These are phyloP conservation scores for Termitomyces sp. DNA, from an alignment of 768 basidiomycete genomes.

Conservation along the genomic window DNA sequence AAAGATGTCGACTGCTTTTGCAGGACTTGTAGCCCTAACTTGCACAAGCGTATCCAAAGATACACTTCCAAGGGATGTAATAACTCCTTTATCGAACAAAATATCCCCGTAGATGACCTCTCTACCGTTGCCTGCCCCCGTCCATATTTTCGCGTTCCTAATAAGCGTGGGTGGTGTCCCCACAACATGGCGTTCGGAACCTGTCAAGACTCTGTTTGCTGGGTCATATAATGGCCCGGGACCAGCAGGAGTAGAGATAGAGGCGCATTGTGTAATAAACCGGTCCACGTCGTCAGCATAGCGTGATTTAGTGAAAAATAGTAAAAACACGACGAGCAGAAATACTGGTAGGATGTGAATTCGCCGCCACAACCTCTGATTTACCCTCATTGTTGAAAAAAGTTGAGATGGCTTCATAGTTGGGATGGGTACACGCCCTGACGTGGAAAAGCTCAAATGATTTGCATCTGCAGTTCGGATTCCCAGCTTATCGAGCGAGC, in stretches of 20 bases:
- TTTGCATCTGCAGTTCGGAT: neutral
- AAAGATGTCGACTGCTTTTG: slow-evolving; percentile 27
- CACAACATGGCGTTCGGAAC: slow-evolving; percentile 48
- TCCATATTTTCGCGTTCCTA: slow-evolving; percentile 75
- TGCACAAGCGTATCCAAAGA: slow-evolving; percentile 17
- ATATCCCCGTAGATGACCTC: slow-evolving; percentile 57
- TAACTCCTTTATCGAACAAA: slow-evolving; percentile 57
- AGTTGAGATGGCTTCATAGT: slow-evolving; percentile 6
- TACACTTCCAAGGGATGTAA: slow-evolving; percentile 46
- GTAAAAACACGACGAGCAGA: neutral
- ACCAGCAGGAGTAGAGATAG: slow-evolving; percentile 9
- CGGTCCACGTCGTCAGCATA: neutral
- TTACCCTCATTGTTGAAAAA: neutral
- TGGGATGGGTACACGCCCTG: neutral
- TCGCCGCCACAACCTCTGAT: neutral
- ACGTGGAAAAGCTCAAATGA: neutral
- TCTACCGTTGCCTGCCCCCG: slow-evolving; percentile 51
- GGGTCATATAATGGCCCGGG: slow-evolving; percentile 4
- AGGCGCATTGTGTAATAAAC: slow-evolving; percentile 3
- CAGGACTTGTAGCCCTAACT: slow-evolving; percentile 4
- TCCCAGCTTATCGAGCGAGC: too few relatives aligned
- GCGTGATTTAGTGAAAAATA: neutral
- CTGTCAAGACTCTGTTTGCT: slow-evolving; percentile 3
- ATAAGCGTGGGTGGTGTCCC: slow-evolving; percentile 53
- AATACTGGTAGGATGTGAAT: neutral